phyloP scores from a whole-genome alignment of 192 early-diverging fungal genomes.

The Mortierella claussenii region DNA sequence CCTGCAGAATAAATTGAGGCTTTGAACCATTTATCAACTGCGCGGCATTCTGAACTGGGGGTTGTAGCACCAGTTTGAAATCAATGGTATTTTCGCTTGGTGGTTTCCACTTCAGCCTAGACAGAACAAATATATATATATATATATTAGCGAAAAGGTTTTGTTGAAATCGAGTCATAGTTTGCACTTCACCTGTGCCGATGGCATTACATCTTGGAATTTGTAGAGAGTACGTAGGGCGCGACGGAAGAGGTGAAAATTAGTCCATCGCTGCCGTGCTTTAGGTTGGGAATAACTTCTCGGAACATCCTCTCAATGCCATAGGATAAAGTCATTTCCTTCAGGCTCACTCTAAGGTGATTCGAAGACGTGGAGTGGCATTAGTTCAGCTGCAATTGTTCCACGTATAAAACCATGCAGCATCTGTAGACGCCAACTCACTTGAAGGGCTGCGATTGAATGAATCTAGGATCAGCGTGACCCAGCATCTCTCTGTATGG shows the following conservation, averaged over 20 bases:
- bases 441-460: conserved; percentile 53
- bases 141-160: too few species aligned
- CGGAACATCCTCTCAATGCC: conserved; percentile 64
- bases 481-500: conserved; percentile 68
- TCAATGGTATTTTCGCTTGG: conserved; percentile 85
- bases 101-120: conserved; percentile 90
- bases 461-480: conserved; percentile 63
- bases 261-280: conserved; percentile 78
- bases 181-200: too few species aligned
- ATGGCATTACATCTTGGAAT: conserved; percentile 76
- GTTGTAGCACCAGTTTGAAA: conserved; percentile 64
- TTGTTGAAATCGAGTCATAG: too few species aligned
- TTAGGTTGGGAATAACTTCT: conserved; percentile 66
- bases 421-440: conserved; percentile 4
- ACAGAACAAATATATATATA: not conserved
- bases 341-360: conserved; percentile 73
- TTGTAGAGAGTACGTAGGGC: conserved; percentile 75
- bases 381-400: not conserved
- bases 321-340: conserved; percentile 76
- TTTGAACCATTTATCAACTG: too few species aligned
- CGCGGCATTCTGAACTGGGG: conserved; percentile 24
- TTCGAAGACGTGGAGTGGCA: not conserved
- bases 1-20: conserved; percentile 60
- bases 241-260: conserved; percentile 76
- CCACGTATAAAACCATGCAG: not conserved